A percentile compares a stretch with the other conserved stretches of the same genome.
Evolutionary conservation across 1,284 basidiomycete species (phyloP).

Genomic region (Marasmius fiardii): DNA sequence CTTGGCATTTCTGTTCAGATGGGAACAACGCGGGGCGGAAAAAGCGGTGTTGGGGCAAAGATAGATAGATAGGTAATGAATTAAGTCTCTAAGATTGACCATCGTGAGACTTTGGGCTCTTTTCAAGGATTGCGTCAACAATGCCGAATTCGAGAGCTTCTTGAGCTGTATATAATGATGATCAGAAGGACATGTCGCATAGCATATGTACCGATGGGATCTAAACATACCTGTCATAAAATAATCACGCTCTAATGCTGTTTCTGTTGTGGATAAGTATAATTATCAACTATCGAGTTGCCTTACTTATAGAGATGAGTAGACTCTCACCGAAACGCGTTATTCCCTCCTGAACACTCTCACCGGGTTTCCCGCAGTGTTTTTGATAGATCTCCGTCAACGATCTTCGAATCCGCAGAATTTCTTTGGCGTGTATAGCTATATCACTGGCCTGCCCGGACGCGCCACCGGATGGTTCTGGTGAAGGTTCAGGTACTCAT

Average conservation of each 20-base stretch:
- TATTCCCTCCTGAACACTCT: conserved; percentile 61
- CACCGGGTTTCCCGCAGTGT: conserved; percentile 68
- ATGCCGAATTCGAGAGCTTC: conserved; percentile 89
- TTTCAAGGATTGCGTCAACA: conserved; percentile 85
- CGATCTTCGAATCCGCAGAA: conserved; percentile 78
- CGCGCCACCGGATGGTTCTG: conserved; percentile 93
- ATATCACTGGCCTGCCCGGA: conserved; percentile 93
- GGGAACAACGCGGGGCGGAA: background rate
- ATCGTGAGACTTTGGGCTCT: conserved; percentile 42
- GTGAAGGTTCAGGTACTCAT: conserved; percentile 12
- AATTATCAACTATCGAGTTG: conserved; percentile 16
- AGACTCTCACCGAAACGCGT: conserved; percentile 69
- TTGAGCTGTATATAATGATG: conserved; percentile 55
- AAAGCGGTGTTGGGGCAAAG: background rate
- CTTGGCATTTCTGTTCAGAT: background rate
- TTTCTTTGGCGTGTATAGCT: conserved; percentile 92
- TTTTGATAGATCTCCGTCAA: conserved; percentile 84
- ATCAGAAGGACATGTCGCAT: conserved; percentile 16
- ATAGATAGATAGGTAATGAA: background rate
- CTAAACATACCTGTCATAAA: conserved; percentile 78
- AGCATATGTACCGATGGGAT: conserved; percentile 8
- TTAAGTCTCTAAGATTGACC: background rate
- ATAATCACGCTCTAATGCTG: conserved; percentile 88
- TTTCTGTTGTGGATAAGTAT: conserved; percentile 49
- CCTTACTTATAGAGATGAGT: conserved; percentile 15